phyloP scores from a whole-genome alignment of 1,139 yeast genomes.

The Protomyces inundatus region DNA sequence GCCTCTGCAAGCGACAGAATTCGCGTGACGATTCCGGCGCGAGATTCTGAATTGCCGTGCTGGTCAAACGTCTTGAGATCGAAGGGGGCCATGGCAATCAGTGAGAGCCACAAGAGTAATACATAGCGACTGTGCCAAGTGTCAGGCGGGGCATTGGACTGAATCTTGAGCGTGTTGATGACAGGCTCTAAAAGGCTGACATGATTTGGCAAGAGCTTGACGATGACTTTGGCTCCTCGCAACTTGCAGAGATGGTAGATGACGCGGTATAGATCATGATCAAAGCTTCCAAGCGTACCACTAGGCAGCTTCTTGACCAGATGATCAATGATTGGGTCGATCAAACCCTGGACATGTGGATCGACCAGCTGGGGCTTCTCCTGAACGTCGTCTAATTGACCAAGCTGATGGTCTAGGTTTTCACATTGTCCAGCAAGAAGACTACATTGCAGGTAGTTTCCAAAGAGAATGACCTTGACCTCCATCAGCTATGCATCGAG shows the following conservation, averaged over 20 bases:
- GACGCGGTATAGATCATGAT: slow-evolving; percentile 27
- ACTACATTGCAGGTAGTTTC: neutral
- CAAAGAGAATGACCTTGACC: neutral
- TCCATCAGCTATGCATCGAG: neutral
- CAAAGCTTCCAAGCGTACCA: neutral
- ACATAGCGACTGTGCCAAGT: slow-evolving; percentile 57
- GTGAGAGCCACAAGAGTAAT: slow-evolving; percentile 67
- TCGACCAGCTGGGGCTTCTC: slow-evolving; percentile 41
- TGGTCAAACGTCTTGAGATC: slow-evolving; percentile 44
- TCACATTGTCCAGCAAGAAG: neutral
- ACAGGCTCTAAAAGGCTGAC: slow-evolving; percentile 45
- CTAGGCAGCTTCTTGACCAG: slow-evolving; percentile 23
- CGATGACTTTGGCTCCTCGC: slow-evolving; percentile 57
- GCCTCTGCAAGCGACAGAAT: slow-evolving; percentile 42
- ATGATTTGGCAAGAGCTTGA: slow-evolving; percentile 55
- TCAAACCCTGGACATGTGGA: slow-evolving; percentile 34
- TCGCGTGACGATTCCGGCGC: slow-evolving; percentile 36
- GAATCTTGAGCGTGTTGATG: slow-evolving; percentile 31
- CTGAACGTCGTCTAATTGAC: slow-evolving; percentile 37
- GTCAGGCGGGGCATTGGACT: slow-evolving; percentile 21
- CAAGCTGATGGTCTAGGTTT: neutral
- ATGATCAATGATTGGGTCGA: slow-evolving; percentile 31
- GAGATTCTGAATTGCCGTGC: neutral
- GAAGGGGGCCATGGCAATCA: slow-evolving; percentile 68
- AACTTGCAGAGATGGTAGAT: slow-evolving; percentile 61